A percentile compares a stretch with the other conserved stretches of the same genome.
phyloP scores from a whole-genome alignment of 2,329 filamentous ascomycete genomes.

The Ophiostoma populinum region DNA sequence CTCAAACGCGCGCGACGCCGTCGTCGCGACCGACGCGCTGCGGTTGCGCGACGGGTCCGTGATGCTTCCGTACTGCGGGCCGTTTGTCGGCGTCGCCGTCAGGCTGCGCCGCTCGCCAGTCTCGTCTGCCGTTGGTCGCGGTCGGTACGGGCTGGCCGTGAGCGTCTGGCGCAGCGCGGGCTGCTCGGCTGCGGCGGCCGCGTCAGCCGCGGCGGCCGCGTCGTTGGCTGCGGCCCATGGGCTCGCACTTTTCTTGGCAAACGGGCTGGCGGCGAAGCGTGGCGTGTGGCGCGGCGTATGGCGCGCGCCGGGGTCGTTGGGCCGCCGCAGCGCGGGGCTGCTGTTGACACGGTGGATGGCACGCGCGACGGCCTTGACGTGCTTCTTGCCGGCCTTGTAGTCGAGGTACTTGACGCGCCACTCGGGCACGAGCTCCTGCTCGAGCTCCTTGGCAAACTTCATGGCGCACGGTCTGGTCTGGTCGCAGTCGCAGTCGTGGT shows the following conservation, averaged over 20 bases:
- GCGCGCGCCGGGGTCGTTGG: slow-evolving; percentile 17
- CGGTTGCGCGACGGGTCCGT: slow-evolving; percentile 22
- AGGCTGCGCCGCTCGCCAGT: slow-evolving; percentile 23
- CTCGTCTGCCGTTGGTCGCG: slow-evolving; percentile 1
- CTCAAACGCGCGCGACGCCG: slow-evolving; percentile 24
- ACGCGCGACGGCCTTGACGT: slow-evolving; percentile 64
- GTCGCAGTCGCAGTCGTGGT: no score
- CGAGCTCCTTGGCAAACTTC: slow-evolving; percentile 63
- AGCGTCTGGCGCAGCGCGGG: slow-evolving; percentile 11
- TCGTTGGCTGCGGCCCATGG: no score
- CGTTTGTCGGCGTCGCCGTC: slow-evolving; percentile 20
- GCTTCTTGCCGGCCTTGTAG: slow-evolving; percentile 92
- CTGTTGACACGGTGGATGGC: slow-evolving; percentile 47
- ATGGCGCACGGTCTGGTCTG: no score
- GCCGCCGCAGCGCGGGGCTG: slow-evolving; percentile 26
- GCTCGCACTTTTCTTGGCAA: slow-evolving; percentile 16
- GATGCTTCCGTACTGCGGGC: slow-evolving; percentile 36
- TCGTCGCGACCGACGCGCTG: slow-evolving; percentile 9
- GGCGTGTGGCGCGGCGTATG: slow-evolving; percentile 15
- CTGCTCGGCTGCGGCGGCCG: slow-evolving; percentile 6
- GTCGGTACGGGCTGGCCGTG: slow-evolving; percentile 1
- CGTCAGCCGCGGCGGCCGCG: no score
- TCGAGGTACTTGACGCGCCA: slow-evolving; percentile 90
- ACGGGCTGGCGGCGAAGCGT: slow-evolving; percentile 8
- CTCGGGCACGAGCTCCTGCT: slow-evolving; percentile 76